Percentiles rank a stretch among this genome's conserved stretches.
Conservation (phyloP, 371 early-diverging fungal genomes). For the Saksenaea oblongispora region DNA sequence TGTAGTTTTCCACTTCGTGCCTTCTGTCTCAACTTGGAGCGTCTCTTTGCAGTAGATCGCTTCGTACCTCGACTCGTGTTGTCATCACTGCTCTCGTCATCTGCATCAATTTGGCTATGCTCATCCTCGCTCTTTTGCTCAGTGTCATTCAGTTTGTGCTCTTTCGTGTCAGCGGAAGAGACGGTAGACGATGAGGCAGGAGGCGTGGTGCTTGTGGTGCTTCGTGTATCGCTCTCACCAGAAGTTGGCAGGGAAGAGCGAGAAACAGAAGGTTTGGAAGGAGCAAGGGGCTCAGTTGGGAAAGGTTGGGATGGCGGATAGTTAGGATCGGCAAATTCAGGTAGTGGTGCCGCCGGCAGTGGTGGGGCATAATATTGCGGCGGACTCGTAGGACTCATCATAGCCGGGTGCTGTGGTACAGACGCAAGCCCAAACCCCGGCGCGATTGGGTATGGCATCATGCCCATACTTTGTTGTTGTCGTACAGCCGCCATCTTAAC, state of each 20-base stretch:
- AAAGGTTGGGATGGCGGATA: not conserved
- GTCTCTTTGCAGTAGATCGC: constrained; percentile 5
- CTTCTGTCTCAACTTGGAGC: constrained; percentile 10
- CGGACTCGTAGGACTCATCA: constrained; percentile 16
- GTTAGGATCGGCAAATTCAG: not conserved
- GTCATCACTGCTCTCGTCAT: not conserved
- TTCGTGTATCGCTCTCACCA: not conserved
- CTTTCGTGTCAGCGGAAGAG: not conserved
- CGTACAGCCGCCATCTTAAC: constrained; percentile 41
- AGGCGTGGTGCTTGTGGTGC: not conserved
- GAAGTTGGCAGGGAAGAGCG: constrained; percentile 6
- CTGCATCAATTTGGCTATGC: not conserved
- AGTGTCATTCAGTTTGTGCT: not conserved
- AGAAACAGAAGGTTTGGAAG: constrained; percentile 6
- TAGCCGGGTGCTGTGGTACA: constrained; percentile 31
- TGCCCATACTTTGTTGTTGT: constrained; percentile 23
- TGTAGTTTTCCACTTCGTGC: not conserved
- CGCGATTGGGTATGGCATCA: constrained; percentile 6
- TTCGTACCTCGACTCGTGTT: not conserved
- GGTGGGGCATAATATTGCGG: constrained; percentile 14
- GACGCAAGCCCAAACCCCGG: constrained; percentile 1
- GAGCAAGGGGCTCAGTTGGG: constrained; percentile 2
- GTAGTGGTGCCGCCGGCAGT: not conserved
- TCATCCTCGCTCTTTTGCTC: not conserved
- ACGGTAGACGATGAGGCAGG: not conserved